Evolutionary conservation across 208 protist genomes (phyloP).

Genomic region (Leishmania aethiopica): DNA sequence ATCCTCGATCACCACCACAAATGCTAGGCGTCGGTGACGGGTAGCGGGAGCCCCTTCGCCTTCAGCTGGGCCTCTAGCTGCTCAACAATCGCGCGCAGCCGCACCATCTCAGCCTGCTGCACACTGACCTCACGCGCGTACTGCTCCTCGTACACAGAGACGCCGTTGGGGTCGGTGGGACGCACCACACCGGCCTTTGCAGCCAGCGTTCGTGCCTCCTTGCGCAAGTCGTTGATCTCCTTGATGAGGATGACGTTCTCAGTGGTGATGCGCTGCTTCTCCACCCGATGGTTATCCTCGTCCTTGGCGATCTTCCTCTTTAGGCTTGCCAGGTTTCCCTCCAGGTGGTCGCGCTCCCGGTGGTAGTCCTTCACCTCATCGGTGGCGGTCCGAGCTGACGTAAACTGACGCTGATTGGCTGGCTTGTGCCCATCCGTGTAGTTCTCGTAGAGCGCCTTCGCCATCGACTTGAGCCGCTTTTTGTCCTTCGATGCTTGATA

Average conservation of each 20-base stretch:
- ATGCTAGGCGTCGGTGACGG: conserved; percentile 23
- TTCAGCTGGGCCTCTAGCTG: conserved; percentile 74
- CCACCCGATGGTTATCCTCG: conserved; percentile 89
- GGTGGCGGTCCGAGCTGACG: conserved; percentile 67
- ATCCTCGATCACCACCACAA: neutral
- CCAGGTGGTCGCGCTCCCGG: conserved; percentile 95
- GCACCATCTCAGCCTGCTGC: conserved; percentile 85
- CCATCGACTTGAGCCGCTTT: conserved; percentile 89
- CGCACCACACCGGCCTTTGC: conserved; percentile 65
- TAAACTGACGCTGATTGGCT: conserved; percentile 35
- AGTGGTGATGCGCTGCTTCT: conserved; percentile 92
- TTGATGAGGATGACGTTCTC: conserved; percentile 96
- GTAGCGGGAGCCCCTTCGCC: conserved; percentile 66
- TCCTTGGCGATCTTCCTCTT: conserved; percentile 95
- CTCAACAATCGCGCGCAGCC: conserved; percentile 64
- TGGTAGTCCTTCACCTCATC: conserved; percentile 96
- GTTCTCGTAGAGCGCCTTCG: conserved; percentile 93
- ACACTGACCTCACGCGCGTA: conserved; percentile 81
- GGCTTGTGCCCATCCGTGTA: conserved; percentile 65
- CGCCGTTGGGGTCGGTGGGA: conserved; percentile 45
- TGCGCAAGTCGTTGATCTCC: conserved; percentile 97
- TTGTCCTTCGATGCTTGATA: conserved; percentile 38
- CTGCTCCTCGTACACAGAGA: conserved; percentile 74
- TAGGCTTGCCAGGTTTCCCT: conserved; percentile 93
- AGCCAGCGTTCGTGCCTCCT: conserved; percentile 91